phyloP scores from a whole-genome alignment of 2,329 filamentous ascomycete species.

The Coleophoma eucalyptorum region DNA sequence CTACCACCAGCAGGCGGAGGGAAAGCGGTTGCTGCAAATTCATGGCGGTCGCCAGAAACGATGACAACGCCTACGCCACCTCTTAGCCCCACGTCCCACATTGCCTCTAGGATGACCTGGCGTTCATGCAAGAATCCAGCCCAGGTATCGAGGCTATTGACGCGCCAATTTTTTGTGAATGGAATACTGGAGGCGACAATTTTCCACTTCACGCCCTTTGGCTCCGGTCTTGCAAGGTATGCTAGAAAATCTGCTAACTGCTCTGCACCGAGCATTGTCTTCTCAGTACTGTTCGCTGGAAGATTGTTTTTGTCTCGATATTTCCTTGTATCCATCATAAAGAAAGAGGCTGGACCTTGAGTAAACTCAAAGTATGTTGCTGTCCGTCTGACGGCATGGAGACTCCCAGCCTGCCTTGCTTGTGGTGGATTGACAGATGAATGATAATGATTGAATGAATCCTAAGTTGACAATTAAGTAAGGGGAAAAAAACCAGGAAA shows the following conservation, averaged over 20 bases:
- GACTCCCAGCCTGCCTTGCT: constrained; percentile 45
- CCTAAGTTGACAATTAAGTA: constrained; percentile 14
- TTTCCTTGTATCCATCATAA: constrained; percentile 87
- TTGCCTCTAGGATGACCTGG: constrained; percentile 74
- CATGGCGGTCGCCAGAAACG: constrained; percentile 90
- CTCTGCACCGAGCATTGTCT: constrained; percentile 81
- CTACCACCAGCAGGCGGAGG: constrained; percentile 55
- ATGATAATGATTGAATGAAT: constrained; percentile 83
- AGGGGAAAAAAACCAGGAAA: neutral
- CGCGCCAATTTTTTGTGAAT: constrained; percentile 96
- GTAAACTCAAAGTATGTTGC: constrained; percentile 87
- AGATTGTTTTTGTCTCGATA: constrained; percentile 67
- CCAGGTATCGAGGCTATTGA: constrained; percentile 90
- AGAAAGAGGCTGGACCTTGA: constrained; percentile 89
- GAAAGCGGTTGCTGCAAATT: constrained; percentile 87
- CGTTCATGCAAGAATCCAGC: constrained; percentile 85
- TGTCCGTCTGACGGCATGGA: constrained; percentile 36
- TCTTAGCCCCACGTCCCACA: constrained; percentile 78
- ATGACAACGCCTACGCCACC: constrained; percentile 76
- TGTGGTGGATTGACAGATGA: constrained; percentile 76
- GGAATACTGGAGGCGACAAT: constrained; percentile 86
- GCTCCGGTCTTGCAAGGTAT: constrained; percentile 71
- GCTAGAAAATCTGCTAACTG: constrained; percentile 77
- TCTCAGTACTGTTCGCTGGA: constrained; percentile 57
- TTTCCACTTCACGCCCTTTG: constrained; percentile 84